These are phyloP conservation scores for Lactarius sanguifluus DNA, from an alignment of 768 basidiomycete genomes.

Conservation along the genomic window DNA sequence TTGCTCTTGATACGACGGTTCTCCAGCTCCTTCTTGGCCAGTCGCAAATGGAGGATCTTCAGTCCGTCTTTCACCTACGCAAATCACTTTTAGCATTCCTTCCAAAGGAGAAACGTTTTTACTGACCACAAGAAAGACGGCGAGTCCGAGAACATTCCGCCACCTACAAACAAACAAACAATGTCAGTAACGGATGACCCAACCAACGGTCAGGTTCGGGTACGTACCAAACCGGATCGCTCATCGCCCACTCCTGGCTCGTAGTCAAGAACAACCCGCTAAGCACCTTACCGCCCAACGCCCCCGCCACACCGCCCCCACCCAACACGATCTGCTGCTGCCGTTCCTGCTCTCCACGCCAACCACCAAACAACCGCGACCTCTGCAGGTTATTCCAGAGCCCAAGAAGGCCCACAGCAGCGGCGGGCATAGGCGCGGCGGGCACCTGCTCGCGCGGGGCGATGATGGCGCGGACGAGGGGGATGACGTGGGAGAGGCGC, in stretches of 20 bases:
- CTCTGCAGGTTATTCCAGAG: slow-evolving; percentile 1
- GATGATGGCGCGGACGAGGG: slow-evolving; percentile 38
- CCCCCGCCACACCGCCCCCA: slow-evolving; percentile 6
- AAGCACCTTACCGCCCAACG: slow-evolving; percentile 31
- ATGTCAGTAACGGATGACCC: too few relatives aligned
- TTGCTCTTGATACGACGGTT: slow-evolving; percentile 65
- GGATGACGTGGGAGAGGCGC: slow-evolving; percentile 49
- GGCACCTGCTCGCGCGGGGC: slow-evolving; percentile 11
- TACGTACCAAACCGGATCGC: slow-evolving; percentile 69
- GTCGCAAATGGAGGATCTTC: slow-evolving; percentile 64
- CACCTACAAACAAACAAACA: slow-evolving; percentile 39
- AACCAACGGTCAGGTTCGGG: not conserved
- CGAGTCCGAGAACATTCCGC: slow-evolving; percentile 69
- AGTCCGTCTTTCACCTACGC: slow-evolving; percentile 64
- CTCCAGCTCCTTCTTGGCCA: slow-evolving; percentile 70
- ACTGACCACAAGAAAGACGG: slow-evolving; percentile 62
- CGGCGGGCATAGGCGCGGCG: not conserved
- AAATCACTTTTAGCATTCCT: not conserved
- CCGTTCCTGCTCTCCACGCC: not conserved
- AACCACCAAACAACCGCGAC: not conserved
- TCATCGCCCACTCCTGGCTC: slow-evolving; percentile 59
- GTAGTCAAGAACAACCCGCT: slow-evolving; percentile 47
- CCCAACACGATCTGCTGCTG: not conserved
- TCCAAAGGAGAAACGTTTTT: not conserved
- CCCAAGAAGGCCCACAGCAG: not conserved